Percentiles rank a stretch among this genome's conserved stretches.
These are phyloP conservation scores for Boletus reticulatus DNA, from an alignment of 768 basidiomycete species.

Conservation along the genomic window DNA sequence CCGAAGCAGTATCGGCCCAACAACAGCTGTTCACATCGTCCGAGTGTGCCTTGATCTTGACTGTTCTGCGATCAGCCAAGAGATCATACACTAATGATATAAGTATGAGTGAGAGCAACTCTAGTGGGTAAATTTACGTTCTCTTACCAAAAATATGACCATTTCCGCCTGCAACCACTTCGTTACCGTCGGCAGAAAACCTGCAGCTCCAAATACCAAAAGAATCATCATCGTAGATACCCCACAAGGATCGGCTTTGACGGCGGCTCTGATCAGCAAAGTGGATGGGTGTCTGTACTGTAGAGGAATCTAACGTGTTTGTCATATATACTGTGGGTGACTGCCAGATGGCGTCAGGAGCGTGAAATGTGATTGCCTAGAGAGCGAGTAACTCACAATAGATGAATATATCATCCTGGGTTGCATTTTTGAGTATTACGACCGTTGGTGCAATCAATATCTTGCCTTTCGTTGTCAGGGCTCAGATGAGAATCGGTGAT, in stretches of 20 bases:
- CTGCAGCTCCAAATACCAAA: slow-evolving; percentile 91
- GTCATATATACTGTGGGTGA: slow-evolving; percentile 74
- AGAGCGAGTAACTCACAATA: slow-evolving; percentile 46
- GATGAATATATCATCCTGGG: slow-evolving; percentile 89
- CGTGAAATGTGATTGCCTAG: background rate
- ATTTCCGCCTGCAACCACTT: slow-evolving; percentile 90
- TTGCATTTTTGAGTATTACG: slow-evolving; percentile 1
- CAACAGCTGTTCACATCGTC: slow-evolving; percentile 96
- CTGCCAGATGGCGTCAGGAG: slow-evolving; percentile 36
- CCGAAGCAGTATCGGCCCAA: slow-evolving; percentile 91
- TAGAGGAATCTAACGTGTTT: slow-evolving; percentile 60
- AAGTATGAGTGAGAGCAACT: background rate
- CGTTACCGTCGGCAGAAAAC: slow-evolving; percentile 95
- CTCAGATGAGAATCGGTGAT: slow-evolving; percentile 94
- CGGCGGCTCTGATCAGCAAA: slow-evolving; percentile 50
- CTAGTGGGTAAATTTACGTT: background rate
- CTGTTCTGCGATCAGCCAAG: slow-evolving; percentile 68
- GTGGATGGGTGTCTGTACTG: slow-evolving; percentile 59
- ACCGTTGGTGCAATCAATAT: slow-evolving; percentile 41
- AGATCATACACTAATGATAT: slow-evolving; percentile 80
- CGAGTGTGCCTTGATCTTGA: slow-evolving; percentile 82
- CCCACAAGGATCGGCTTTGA: slow-evolving; percentile 32
- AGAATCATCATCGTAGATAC: slow-evolving; percentile 38
- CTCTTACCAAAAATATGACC: slow-evolving; percentile 71
- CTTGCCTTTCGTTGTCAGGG: slow-evolving; percentile 80